phyloP scores from a whole-genome alignment of 345 rosid genomes.

The Excoecaria cochinchinensis region DNA sequence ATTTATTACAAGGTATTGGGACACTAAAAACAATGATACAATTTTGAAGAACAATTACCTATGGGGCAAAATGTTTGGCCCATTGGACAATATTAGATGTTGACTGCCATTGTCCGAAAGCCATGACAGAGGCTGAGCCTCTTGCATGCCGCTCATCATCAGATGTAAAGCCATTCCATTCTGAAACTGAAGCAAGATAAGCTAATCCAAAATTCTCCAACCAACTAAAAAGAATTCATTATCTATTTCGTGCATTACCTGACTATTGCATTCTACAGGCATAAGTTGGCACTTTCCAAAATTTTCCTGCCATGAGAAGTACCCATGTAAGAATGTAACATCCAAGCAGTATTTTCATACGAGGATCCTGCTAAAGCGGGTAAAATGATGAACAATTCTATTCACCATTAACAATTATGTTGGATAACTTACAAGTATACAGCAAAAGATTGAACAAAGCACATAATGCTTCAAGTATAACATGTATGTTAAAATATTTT shows the following conservation, averaged over 20 bases:
- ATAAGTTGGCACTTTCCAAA: constrained; percentile 53
- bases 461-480: background rate
- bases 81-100: constrained; percentile 52
- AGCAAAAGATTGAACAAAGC: background rate
- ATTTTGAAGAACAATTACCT: constrained; percentile 37
- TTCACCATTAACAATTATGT: background rate
- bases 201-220: constrained; percentile 12
- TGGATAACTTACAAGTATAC: background rate
- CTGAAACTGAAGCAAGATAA: constrained; percentile 49
- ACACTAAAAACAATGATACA: background rate
- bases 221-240: constrained; percentile 11
- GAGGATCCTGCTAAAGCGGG: background rate
- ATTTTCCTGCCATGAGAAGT: constrained; percentile 53
- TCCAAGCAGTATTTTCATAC: background rate
- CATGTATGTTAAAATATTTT: background rate
- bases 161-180: constrained; percentile 55
- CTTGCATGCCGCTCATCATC: constrained; percentile 60
- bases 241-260: constrained; percentile 36
- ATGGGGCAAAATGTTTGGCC: constrained; percentile 50
- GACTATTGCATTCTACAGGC: constrained; percentile 55
- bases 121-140: constrained; percentile 63
- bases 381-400: background rate
- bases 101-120: constrained; percentile 60
- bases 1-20: background rate
- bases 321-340: background rate